These are phyloP conservation scores for Leonotis leonurus DNA, from an alignment of 257 asterid species.

Conservation along the genomic window DNA sequence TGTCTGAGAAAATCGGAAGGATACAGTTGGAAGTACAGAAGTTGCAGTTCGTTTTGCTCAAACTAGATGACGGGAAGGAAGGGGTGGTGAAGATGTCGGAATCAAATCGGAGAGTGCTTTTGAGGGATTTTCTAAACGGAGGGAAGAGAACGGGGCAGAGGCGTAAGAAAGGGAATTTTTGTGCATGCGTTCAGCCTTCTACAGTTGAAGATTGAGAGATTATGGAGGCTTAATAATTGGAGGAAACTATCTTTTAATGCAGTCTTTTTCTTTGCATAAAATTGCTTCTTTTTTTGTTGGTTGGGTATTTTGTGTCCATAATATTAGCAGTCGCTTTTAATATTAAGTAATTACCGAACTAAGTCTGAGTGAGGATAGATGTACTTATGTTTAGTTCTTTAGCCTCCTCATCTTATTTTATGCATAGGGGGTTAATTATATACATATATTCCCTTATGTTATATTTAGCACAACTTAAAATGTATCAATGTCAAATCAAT, in stretches of 20 bases:
- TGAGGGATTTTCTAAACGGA: constrained; percentile 46
- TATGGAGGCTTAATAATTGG: neutral
- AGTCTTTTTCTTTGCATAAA: neutral
- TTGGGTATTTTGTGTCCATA: constrained; percentile 5
- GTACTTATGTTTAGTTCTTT: constrained; percentile 18
- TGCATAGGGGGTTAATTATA: no score
- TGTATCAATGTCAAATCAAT: no score
- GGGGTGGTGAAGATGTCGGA: constrained; percentile 31
- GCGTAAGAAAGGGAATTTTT: constrained; percentile 35
- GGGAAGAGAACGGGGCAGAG: constrained; percentile 27
- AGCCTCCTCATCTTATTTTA: neutral
- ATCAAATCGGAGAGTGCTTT: constrained; percentile 32
- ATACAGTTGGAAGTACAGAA: constrained; percentile 57
- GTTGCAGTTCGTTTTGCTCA: constrained; percentile 45
- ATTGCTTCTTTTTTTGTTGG: neutral
- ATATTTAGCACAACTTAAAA: no score
- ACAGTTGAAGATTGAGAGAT: constrained; percentile 40
- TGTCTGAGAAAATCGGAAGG: constrained; percentile 57
- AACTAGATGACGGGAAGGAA: constrained; percentile 37
- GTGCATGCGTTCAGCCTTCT: constrained; percentile 49
- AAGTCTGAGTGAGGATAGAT: constrained; percentile 17
- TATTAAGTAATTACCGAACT: constrained; percentile 14
- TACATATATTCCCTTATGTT: no score
- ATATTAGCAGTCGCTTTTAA: neutral
- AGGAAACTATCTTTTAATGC: neutral